Base-by-base conservation (phyloP, 768 basidiomycete genomes). In the Panellus pusillus region DNA sequence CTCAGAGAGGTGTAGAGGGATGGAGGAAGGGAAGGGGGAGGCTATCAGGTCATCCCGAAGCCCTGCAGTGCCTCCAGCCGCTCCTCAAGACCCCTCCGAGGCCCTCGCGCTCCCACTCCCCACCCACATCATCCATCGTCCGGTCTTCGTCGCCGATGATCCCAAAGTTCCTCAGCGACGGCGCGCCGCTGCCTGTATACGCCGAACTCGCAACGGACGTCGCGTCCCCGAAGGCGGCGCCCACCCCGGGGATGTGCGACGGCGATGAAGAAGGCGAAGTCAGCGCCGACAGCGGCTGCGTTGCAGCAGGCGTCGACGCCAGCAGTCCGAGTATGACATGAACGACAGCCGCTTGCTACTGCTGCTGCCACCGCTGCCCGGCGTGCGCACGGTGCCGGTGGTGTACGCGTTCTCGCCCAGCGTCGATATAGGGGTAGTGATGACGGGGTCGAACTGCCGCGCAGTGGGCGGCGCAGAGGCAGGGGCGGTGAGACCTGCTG, bases 61-160 rank as follows among this genome's bases (percentile, higher is more conserved):
- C 58, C 55, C 31, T 53, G 51, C 58, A 82, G 64, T 28, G 74
- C 77, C 63, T 93, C 92, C 48, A 95, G 67, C 51, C 92, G 73
- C 73, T 93, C 92, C 69, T 90, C 93, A 44, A 95, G 68, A 0
- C 93, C 92, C 54, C 73, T 80, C 0, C 92, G 20, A 95, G 67
- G 0, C 92, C 92, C 61, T 91, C 89, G 2, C 91, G 73, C 58
- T 91, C 88, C 91, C 91, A 95, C 69, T 94, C 93, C 0, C 91
- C 90, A 9, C 90, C 89, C 1, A 80, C 71, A 41, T 87, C 86
- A 61, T 86, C 86, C 43, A 82, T 61, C 59, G 84, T 52, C 8
- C 54, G 27, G 31, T 60, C 58, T 43, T 55, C 58, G 35, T 51
- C 58, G 32, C 57, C 57, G n/a, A 32, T 5, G 52, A 54, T 51